phyloP scores from a whole-genome alignment of 192 early-diverging fungal species.

The Pecoramyces ruminantium region DNA sequence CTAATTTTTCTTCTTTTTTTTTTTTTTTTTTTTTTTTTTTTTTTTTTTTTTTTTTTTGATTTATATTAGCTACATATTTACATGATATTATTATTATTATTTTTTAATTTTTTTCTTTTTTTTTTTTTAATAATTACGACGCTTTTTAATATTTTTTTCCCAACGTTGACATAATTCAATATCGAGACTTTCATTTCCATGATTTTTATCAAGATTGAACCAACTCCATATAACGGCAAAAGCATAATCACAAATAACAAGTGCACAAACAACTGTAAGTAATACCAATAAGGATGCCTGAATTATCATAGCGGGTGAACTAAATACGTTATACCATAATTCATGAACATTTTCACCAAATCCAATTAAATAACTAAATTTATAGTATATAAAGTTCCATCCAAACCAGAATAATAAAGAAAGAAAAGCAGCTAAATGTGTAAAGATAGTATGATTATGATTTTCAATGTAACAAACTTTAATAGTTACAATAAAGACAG shows the following conservation, averaged over 20 bases:
- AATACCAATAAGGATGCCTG: background rate
- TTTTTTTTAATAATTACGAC: background rate
- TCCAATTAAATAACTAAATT: background rate
- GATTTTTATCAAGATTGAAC: background rate
- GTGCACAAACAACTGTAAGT: background rate
- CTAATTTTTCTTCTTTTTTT: too few species aligned
- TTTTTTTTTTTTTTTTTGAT: too few species aligned
- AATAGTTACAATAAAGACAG: slow-evolving; percentile 47
- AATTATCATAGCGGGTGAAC: background rate
- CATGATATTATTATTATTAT: too few species aligned
- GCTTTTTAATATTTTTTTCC: background rate
- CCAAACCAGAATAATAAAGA: slow-evolving; percentile 39
- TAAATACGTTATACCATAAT: background rate
- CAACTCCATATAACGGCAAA: background rate
- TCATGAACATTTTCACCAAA: background rate
- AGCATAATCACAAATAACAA: background rate
- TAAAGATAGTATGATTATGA: slow-evolving; percentile 39
- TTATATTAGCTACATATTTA: too few species aligned
- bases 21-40: too few species aligned
- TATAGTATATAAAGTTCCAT: slow-evolving; percentile 36
- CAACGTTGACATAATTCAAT: background rate
- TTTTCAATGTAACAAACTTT: slow-evolving; percentile 55
- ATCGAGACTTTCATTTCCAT: background rate
- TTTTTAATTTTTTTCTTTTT: too few species aligned
- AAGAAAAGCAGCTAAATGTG: slow-evolving; percentile 35